Conservation (phyloP, 768 basidiomycete species). For the Boletellus emodensis region DNA sequence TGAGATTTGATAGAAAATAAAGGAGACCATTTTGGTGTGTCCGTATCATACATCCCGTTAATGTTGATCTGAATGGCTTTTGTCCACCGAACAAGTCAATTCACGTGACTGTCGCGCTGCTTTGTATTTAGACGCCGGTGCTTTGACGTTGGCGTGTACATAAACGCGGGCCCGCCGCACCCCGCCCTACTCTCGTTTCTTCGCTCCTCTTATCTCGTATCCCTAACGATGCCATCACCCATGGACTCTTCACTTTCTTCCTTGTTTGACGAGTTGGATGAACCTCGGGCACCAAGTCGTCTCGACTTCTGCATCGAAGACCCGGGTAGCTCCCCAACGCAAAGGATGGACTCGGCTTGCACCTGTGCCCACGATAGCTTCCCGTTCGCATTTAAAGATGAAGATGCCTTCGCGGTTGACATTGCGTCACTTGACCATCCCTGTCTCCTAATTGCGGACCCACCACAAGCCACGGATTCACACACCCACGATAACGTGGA, state of each 20-base stretch:
- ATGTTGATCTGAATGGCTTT: constrained; percentile 4
- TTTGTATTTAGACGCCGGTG: constrained; percentile 21
- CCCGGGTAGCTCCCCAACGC: neutral
- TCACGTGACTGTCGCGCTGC: constrained; percentile 27
- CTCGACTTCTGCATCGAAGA: constrained; percentile 37
- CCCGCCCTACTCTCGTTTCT: neutral
- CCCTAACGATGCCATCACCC: neutral
- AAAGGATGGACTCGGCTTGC: constrained; percentile 13
- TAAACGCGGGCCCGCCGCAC: constrained; percentile 8
- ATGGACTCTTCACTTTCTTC: constrained; percentile 10
- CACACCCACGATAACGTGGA: constrained; percentile 13
- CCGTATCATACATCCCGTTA: constrained; percentile 3
- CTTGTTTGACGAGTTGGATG: constrained; percentile 13
- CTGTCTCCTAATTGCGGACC: neutral
- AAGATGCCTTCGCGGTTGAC: constrained; percentile 6
- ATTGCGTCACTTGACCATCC: neutral
- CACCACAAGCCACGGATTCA: constrained; percentile 10
- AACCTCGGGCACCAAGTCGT: constrained; percentile 32
- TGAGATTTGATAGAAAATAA: constrained; percentile 26
- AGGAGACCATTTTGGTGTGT: constrained; percentile 19
- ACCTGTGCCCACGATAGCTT: neutral
- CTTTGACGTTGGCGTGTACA: constrained; percentile 8
- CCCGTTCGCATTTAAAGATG: constrained; percentile 3
- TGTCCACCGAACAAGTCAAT: constrained; percentile 8
- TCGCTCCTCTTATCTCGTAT: neutral